Percentiles rank a stretch among this genome's conserved stretches.
phyloP scores from a whole-genome alignment of 306 rosid genomes.

The Cucurbita moschata region DNA sequence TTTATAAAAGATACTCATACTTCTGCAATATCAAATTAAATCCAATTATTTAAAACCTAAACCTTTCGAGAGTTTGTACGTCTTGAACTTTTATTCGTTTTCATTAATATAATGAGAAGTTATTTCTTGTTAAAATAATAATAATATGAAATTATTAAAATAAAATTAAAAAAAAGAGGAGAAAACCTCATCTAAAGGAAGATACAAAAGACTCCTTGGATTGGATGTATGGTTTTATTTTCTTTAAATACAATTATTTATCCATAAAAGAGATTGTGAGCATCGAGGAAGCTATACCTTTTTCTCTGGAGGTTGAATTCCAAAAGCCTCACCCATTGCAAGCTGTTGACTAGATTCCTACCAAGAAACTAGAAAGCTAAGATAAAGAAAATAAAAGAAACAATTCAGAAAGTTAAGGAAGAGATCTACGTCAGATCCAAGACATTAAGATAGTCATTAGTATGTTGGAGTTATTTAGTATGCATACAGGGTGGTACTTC shows the following conservation, averaged over 20 bases:
- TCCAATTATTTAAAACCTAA: neutral
- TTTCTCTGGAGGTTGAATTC: conserved; percentile 71
- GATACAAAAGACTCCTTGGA: neutral
- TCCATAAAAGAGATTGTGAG: neutral
- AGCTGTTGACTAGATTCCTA: conserved; percentile 79
- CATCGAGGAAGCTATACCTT: conserved; percentile 32
- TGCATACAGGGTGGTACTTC: conserved; percentile 88
- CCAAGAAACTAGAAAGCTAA: conserved; percentile 7
- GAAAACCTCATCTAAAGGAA: neutral
- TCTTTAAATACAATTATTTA: neutral
- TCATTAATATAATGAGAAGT: too few species aligned
- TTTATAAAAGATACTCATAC: neutral
- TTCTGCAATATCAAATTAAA: neutral
- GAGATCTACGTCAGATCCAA: neutral
- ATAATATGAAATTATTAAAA: neutral
- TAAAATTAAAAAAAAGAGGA: neutral
- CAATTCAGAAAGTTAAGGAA: conserved; percentile 1
- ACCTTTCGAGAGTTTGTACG: too few species aligned
- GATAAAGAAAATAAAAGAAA: conserved; percentile 2
- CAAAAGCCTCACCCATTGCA: conserved; percentile 98
- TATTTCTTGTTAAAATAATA: too few species aligned
- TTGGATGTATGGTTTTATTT: neutral
- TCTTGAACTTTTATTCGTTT: too few species aligned
- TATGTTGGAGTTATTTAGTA: conserved; percentile 4
- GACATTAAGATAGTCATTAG: neutral